Percentiles rank a stretch among this genome's conserved stretches.
Conservation (phyloP, 345 rosid species). For the Excoecaria cochinchinensis region DNA sequence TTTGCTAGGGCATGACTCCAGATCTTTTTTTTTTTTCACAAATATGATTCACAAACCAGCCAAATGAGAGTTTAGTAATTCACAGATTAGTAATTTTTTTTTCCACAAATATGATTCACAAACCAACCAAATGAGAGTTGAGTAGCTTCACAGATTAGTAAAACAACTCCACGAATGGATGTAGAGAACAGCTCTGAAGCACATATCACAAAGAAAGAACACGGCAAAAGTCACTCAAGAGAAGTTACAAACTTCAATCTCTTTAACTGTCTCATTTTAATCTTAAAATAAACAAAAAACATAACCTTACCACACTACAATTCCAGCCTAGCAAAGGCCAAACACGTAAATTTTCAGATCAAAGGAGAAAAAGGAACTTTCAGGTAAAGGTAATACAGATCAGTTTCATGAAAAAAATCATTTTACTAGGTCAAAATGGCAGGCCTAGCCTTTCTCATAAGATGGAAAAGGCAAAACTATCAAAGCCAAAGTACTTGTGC, state of each 20-base stretch:
- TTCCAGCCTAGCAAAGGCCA: background rate
- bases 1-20: background rate
- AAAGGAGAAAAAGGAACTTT: background rate
- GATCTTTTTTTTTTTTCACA: background rate
- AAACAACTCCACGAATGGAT: background rate
- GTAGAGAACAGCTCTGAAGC: no score
- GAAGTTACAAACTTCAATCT: no score
- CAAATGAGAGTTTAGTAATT: no score
- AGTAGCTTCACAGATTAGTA: no score
- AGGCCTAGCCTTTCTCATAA: background rate
- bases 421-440: slow-evolving; percentile 9
- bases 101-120: background rate
- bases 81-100: background rate
- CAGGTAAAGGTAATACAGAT: background rate
- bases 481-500: slow-evolving; percentile 3
- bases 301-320: no score
- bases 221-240: no score
- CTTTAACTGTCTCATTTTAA: no score
- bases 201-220: background rate
- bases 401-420: background rate
- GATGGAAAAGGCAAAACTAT: background rate
- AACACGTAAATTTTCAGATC: background rate
- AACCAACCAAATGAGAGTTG: no score
- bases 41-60: no score
- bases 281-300: no score